A percentile compares a stretch with the other conserved stretches of the same genome.
phyloP scores from a whole-genome alignment of 2,329 filamentous ascomycete species.

The Ceratocystiopsis brevicomis region DNA sequence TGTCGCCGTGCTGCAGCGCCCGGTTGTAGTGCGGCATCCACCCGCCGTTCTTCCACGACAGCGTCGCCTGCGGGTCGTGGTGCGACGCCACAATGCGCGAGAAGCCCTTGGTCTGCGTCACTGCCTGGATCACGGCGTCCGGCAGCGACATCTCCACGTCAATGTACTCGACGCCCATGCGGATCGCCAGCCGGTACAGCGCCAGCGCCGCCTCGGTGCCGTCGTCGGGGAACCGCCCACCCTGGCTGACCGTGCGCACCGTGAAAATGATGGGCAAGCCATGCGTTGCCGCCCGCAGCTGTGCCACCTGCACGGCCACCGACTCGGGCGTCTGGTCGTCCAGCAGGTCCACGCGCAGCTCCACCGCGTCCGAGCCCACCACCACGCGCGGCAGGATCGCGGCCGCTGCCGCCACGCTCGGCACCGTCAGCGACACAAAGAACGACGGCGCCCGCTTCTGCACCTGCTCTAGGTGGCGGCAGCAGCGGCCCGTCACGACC shows the following conservation, averaged over 20 bases:
- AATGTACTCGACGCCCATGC: constrained; percentile 77
- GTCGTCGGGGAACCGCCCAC: constrained; percentile 69
- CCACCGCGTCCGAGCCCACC: constrained; percentile 80
- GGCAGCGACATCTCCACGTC: constrained; percentile 84
- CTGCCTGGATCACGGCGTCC: constrained; percentile 49
- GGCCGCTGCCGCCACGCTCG: constrained; percentile 45
- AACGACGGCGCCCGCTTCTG: constrained; percentile 60
- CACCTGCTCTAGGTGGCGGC: constrained; percentile 32
- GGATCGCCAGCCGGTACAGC: constrained; percentile 61
- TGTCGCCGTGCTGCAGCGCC: constrained; percentile 73
- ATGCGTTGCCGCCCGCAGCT: constrained; percentile 47
- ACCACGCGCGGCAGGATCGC: constrained; percentile 51
- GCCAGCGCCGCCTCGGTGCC: constrained; percentile 49
- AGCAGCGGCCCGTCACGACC: constrained; percentile 44
- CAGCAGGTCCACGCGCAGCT: constrained; percentile 81
- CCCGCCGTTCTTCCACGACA: constrained; percentile 83
- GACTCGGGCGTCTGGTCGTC: constrained; percentile 59
- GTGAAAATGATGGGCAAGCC: constrained; percentile 68
- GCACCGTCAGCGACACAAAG: constrained; percentile 80
- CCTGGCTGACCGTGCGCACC: constrained; percentile 67
- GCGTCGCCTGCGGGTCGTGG: constrained; percentile 60
- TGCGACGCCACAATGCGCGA: constrained; percentile 88
- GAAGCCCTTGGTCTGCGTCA: constrained; percentile 47
- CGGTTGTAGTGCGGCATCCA: constrained; percentile 85
- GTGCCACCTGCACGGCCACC: constrained; percentile 61